A percentile compares a stretch with the other conserved stretches of the same genome.
These are phyloP conservation scores for Phytomonas francai DNA, from an alignment of 208 protist species.

Conservation along the genomic window DNA sequence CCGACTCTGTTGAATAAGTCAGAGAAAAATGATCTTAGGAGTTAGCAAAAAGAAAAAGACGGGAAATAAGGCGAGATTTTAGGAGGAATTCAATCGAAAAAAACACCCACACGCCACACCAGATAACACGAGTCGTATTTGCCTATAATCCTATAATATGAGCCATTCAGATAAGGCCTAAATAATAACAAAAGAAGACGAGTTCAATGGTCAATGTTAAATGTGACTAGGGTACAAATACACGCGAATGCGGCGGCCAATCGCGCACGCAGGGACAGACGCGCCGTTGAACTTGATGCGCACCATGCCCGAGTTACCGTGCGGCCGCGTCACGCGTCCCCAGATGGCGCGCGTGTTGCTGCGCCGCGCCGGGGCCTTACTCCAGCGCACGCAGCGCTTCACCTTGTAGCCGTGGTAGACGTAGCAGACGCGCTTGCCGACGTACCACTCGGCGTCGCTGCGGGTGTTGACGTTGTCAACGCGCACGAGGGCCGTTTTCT, in stretches of 20 bases:
- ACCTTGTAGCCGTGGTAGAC: slow-evolving; percentile 96
- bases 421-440: slow-evolving; percentile 98
- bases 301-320: slow-evolving; percentile 96
- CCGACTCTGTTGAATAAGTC: slow-evolving; percentile 9
- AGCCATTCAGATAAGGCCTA: neutral
- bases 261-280: slow-evolving; percentile 93
- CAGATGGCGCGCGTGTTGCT: slow-evolving; percentile 95
- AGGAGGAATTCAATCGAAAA: slow-evolving; percentile 4
- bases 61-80: slow-evolving; percentile 8
- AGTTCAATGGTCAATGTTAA: slow-evolving; percentile 59
- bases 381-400: slow-evolving; percentile 86
- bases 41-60: slow-evolving; percentile 13
- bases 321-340: slow-evolving; percentile 95
- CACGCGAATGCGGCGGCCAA: slow-evolving; percentile 95
- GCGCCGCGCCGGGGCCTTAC: slow-evolving; percentile 81
- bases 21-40: slow-evolving; percentile 10
- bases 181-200: slow-evolving; percentile 13
- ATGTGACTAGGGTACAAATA: slow-evolving; percentile 97
- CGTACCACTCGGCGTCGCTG: slow-evolving; percentile 95
- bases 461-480: slow-evolving; percentile 95
- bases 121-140: neutral
- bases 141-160: neutral
- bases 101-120: neutral
- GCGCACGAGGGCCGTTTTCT: slow-evolving; percentile 92
- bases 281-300: slow-evolving; percentile 95